Base-by-base conservation (phyloP, 169 alveolate genomes). In the Plasmodium cynomolgi region DNA sequence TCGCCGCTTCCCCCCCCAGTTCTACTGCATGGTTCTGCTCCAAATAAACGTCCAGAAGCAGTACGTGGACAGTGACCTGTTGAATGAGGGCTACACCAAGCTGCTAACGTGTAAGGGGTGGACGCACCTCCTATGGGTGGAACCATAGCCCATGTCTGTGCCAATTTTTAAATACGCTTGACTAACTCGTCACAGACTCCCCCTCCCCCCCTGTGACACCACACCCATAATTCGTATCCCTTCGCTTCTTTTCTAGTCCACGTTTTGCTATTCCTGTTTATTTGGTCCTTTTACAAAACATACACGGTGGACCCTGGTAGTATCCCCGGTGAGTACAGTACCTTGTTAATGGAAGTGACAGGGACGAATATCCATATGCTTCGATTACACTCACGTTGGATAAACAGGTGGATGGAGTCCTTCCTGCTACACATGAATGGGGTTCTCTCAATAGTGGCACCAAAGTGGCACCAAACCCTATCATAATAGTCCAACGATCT, bases 221-320 rank as follows among this genome's bases (percentile, higher is more conserved):
- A 47, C 58, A 47, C 5, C 5, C 1, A 47, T 13, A 13, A 47
- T 62, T 26, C 15, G 34, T 20, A 26, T 6, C 5, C 37, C 2
- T 26, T 9, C 37, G 34, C 37, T 26, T 62, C 34, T 62, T 2
- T 62, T 9, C 33, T 34, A 84, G 93, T 84, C 37, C 93, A 84
- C 58, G 39, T 73, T 4, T 29, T 84, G 23, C 58, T 84, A 1
- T 33, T 84, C 77, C 13, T 84, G 37, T 33, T 84, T 13, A 73
- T 84, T 6, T 84, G 93, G 93, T 84, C 93, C 20, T 84, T 84
- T 74, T 84, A 84, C 77, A 84, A 84, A 84, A 84, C 93, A 9
- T 84, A 74, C 68, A 84, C 50, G 13, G 84, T 54, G 62, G 62
- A 50, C 41, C 93, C 93, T 11, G 93, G 93, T 4, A 23, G 23